Evolutionary conservation across 2,329 filamentous ascomycete species (phyloP).

Genomic region (Alternaria novae-zelandiae): DNA sequence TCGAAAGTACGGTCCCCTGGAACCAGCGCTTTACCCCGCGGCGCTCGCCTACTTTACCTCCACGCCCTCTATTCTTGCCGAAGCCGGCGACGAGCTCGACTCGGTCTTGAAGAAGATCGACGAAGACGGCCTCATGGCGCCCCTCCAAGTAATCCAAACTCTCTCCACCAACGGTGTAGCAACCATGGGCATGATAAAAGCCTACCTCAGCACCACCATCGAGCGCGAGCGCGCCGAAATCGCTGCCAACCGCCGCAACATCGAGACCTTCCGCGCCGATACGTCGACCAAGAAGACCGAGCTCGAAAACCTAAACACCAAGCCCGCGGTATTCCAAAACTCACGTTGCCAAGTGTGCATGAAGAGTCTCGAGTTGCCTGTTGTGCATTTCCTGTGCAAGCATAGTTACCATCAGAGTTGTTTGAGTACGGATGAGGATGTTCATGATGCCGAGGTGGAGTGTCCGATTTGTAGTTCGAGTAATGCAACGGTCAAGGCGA

Average conservation of each 20-base stretch:
- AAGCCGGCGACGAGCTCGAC: slow-evolving; percentile 85
- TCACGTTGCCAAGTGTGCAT: slow-evolving; percentile 86
- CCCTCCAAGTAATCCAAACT: slow-evolving; percentile 94
- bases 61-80: slow-evolving; percentile 77
- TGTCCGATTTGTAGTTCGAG: slow-evolving; percentile 85
- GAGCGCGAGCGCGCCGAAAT: slow-evolving; percentile 89
- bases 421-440: slow-evolving; percentile 69
- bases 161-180: slow-evolving; percentile 80
- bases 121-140: slow-evolving; percentile 89
- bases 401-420: slow-evolving; percentile 96
- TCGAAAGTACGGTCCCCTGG: slow-evolving; percentile 87
- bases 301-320: slow-evolving; percentile 75
- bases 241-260: slow-evolving; percentile 78
- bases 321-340: slow-evolving; percentile 88
- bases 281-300: slow-evolving; percentile 81
- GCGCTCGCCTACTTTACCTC: slow-evolving; percentile 94
- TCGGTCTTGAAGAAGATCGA: slow-evolving; percentile 85
- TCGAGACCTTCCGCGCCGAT: slow-evolving; percentile 81
- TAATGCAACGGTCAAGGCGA: slow-evolving; percentile 87
- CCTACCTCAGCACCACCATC: slow-evolving; percentile 88
- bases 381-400: slow-evolving; percentile 95
- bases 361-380: slow-evolving; percentile 79
- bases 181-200: slow-evolving; percentile 97
- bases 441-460: slow-evolving; percentile 70
- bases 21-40: slow-evolving; percentile 90